These are phyloP conservation scores for Prunus campanulata DNA, from an alignment of 306 rosid genomes.

Conservation along the genomic window DNA sequence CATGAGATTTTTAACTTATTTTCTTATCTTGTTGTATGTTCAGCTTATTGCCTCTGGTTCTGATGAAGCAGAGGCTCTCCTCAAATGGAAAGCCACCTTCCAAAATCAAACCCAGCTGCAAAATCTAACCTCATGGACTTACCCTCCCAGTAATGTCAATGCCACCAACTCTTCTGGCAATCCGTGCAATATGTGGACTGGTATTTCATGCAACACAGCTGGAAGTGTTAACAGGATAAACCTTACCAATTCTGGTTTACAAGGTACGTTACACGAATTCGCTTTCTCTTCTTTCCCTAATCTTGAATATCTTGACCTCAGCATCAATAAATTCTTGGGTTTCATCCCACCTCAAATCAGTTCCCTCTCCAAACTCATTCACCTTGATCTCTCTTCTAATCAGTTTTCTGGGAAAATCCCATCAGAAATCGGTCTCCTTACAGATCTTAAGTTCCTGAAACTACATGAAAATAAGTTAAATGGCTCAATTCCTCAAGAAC, in stretches of 20 bases:
- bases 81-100: slow-evolving; percentile 37
- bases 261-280: slow-evolving; percentile 23
- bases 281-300: slow-evolving; percentile 22
- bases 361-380: slow-evolving; percentile 18
- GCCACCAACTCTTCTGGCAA: background rate
- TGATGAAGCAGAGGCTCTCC: slow-evolving; percentile 29
- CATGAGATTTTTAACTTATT: background rate
- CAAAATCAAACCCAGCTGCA: background rate
- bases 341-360: slow-evolving; percentile 20
- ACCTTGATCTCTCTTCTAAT: slow-evolving; percentile 27
- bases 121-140: slow-evolving; percentile 20
- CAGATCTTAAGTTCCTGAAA: background rate
- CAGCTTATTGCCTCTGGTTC: background rate
- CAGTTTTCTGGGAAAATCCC: slow-evolving; percentile 22
- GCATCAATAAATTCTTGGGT: slow-evolving; percentile 11
- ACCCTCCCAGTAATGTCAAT: background rate
- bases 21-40: slow-evolving; percentile 6
- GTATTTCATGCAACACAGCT: slow-evolving; percentile 21
- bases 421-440: slow-evolving; percentile 17
- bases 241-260: slow-evolving; percentile 12
- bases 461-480: too few species aligned
- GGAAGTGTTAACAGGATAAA: slow-evolving; percentile 19
- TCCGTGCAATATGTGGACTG: slow-evolving; percentile 9
- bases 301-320: slow-evolving; percentile 27
- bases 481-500: too few species aligned